Conservation (phyloP, 2,329 filamentous ascomycete species). For the Cordyceps javanica region DNA sequence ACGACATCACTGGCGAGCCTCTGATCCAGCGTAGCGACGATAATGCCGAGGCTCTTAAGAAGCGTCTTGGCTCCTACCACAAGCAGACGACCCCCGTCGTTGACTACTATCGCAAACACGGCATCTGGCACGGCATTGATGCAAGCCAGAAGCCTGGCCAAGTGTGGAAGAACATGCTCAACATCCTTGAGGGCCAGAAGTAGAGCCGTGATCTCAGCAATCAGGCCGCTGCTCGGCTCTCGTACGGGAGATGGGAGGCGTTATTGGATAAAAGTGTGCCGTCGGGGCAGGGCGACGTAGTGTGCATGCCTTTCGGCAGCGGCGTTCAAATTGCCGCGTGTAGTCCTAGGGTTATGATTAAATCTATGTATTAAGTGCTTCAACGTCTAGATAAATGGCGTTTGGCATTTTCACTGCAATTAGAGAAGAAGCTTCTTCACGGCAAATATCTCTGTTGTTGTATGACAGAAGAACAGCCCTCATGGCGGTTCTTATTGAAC, state of each 20-base stretch:
- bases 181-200: conserved; percentile 66
- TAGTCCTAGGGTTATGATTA: conserved; percentile 13
- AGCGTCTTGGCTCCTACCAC: conserved; percentile 91
- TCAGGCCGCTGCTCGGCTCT: not conserved
- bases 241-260: not conserved
- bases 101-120: conserved; percentile 92
- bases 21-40: conserved; percentile 95
- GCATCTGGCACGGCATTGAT: conserved; percentile 94
- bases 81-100: conserved; percentile 89
- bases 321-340: conserved; percentile 2
- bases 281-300: not conserved
- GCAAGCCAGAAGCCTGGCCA: conserved; percentile 92
- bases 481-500: too few relatives aligned
- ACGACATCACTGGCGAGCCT: conserved; percentile 94
- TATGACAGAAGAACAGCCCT: not conserved
- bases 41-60: conserved; percentile 92
- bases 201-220: conserved; percentile 14
- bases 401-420: not conserved
- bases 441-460: not conserved
- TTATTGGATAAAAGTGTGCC: conserved; percentile 13
- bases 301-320: not conserved
- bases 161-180: conserved; percentile 90
- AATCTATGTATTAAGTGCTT: conserved; percentile 9
- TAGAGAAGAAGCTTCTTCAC: conserved; percentile 1
- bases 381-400: not conserved